Evolutionary conservation across 139 green algal genomes (phyloP).

Genomic region (Eudorina sp.): DNA sequence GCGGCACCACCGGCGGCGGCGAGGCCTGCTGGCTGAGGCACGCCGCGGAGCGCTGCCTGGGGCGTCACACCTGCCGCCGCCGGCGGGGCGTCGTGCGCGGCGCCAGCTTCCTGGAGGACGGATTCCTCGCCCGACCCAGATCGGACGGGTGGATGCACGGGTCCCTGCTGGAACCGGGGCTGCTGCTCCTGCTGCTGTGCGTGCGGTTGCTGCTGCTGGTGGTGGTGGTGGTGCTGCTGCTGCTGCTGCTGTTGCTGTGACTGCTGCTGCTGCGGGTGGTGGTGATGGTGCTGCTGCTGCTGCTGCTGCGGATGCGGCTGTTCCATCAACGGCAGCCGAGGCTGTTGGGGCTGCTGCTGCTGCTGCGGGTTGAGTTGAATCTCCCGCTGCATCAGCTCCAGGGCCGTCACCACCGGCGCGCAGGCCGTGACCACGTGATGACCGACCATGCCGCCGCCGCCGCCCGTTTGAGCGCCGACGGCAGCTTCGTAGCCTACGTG

Average conservation of each 20-base stretch:
- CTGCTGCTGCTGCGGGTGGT: neutral
- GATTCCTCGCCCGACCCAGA: neutral
- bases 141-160: neutral
- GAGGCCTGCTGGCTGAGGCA: neutral
- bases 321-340: too few species aligned
- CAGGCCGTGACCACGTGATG: neutral
- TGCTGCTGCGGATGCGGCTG: neutral
- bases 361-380: neutral
- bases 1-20: neutral
- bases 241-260: neutral
- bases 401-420: neutral
- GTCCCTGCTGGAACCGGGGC: neutral
- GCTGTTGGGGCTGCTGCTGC: neutral
- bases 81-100: neutral
- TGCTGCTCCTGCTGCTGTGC: neutral
- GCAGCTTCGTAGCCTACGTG: too few species aligned
- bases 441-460: neutral
- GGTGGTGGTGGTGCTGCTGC: neutral
- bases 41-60: neutral
- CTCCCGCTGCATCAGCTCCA: slow-evolving; percentile 27
- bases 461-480: neutral
- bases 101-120: neutral
- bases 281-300: neutral
- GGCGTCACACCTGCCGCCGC: neutral
- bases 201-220: neutral